These are phyloP conservation scores for Wickerhamomyces silvicola DNA, from an alignment of 805 yeast species.

Conservation along the genomic window DNA sequence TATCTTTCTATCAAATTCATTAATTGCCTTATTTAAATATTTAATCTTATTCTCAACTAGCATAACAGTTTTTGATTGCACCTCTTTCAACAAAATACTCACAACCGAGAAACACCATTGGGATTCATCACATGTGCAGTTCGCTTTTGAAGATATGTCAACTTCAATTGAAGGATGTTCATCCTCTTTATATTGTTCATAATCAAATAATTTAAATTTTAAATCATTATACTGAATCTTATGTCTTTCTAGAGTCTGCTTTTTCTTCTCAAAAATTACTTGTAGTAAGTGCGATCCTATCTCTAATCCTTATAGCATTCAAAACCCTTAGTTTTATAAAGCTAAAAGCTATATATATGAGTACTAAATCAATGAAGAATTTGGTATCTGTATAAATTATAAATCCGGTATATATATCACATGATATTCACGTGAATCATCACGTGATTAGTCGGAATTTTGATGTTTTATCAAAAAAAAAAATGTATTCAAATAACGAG, in stretches of 20 bases:
- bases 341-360: no score
- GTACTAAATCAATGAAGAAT: no score
- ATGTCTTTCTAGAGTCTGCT: slow-evolving; percentile 9
- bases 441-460: no score
- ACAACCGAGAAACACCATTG: slow-evolving; percentile 31
- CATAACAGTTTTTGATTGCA: slow-evolving; percentile 23
- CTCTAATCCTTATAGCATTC: slow-evolving; percentile 8
- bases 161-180: slow-evolving; percentile 12
- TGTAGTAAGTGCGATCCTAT: no score
- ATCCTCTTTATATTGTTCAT: slow-evolving; percentile 5
- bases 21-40: slow-evolving; percentile 30
- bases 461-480: no score
- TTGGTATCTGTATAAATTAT: no score
- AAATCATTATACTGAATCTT: slow-evolving; percentile 15
- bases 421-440: no score
- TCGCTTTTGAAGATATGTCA: slow-evolving; percentile 14
- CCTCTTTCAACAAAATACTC: slow-evolving; percentile 34
- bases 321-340: no score
- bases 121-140: slow-evolving; percentile 17
- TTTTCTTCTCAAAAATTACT: slow-evolving; percentile 7
- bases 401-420: no score
- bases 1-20: slow-evolving; percentile 33
- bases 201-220: slow-evolving; percentile 15
- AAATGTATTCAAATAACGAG: background rate
- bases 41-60: slow-evolving; percentile 24